These are phyloP conservation scores for Saprolegnia diclina DNA, from an alignment of 352 stramenopile species.

Conservation along the genomic window DNA sequence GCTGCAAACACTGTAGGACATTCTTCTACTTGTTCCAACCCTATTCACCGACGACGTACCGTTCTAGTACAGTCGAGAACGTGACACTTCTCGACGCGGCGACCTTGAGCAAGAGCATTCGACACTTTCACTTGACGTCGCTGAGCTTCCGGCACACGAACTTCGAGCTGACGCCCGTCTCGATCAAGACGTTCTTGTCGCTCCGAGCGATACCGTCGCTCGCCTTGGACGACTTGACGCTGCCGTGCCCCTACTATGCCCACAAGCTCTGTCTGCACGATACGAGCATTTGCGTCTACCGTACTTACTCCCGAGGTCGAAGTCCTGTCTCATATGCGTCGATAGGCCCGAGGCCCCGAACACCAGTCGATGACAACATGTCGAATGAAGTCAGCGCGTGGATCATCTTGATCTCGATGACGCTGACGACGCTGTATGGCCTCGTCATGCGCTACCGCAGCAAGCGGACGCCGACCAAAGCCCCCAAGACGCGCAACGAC, in stretches of 20 bases:
- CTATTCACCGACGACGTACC: too few relatives aligned
- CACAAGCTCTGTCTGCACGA: neutral
- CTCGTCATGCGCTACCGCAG: neutral
- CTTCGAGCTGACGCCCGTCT: neutral
- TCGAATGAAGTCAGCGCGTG: neutral
- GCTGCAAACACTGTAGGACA: too few relatives aligned
- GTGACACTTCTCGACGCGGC: too few relatives aligned
- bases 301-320: neutral
- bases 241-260: neutral
- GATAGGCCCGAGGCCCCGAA: neutral
- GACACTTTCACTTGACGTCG: neutral
- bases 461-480: neutral
- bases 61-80: too few relatives aligned
- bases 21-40: too few relatives aligned
- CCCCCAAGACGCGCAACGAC: neutral
- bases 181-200: neutral
- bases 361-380: neutral
- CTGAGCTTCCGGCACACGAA: neutral
- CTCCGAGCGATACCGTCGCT: neutral
- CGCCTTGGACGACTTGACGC: neutral
- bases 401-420: conserved; percentile 1
- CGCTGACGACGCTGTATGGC: neutral
- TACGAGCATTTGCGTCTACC: neutral
- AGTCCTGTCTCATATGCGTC: neutral
- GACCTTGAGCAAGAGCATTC: neutral